Percentiles rank a stretch among this genome's conserved stretches.
Conservation (phyloP, 345 rosid genomes). For the Firmiana major region DNA sequence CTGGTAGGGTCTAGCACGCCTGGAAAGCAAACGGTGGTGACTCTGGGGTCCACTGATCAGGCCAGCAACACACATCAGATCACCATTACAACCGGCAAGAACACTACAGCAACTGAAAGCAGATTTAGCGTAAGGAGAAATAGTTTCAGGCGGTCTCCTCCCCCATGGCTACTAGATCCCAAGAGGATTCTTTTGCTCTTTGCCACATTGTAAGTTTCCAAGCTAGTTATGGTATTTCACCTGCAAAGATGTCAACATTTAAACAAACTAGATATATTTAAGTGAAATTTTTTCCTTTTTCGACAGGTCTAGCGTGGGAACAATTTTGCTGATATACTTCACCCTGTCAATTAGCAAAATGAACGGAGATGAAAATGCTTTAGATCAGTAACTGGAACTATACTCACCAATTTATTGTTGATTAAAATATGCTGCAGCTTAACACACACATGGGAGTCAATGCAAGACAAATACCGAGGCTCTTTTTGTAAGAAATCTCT, state of each 20-base stretch:
- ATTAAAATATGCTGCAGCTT: conserved; percentile 2
- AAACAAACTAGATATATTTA: not conserved
- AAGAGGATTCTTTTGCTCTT: conserved; percentile 81
- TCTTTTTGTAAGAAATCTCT: not conserved
- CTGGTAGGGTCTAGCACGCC: conserved; percentile 43
- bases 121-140: conserved; percentile 48
- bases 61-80: conserved; percentile 56
- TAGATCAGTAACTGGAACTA: conserved; percentile 33
- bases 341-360: conserved; percentile 61
- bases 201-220: conserved; percentile 74
- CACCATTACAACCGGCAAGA: conserved; percentile 49
- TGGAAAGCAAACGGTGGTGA: conserved; percentile 41
- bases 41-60: conserved; percentile 35
- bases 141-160: conserved; percentile 58
- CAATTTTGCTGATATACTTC: conserved; percentile 84
- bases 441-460: conserved; percentile 18
- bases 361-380: conserved; percentile 27
- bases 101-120: conserved; percentile 37
- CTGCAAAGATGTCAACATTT: not conserved
- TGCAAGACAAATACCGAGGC: conserved; percentile 15
- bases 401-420: not conserved
- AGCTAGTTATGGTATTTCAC: not conserved
- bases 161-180: conserved; percentile 73
- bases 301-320: conserved; percentile 91
- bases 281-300: not conserved